phyloP scores from a whole-genome alignment of 2,329 filamentous ascomycete genomes.

The Clonostachys rosea region DNA sequence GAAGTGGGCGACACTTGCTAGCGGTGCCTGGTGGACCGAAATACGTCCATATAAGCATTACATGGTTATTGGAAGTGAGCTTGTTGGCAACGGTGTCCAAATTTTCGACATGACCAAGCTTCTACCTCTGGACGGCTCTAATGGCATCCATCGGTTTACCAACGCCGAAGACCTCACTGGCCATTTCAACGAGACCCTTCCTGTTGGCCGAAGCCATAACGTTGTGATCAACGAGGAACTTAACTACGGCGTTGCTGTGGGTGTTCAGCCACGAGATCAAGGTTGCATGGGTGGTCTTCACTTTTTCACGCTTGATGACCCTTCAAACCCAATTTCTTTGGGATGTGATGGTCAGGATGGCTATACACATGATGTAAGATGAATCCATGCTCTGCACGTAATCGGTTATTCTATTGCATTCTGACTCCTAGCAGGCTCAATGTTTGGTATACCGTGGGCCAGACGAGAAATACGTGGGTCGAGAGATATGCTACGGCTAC shows the following conservation, averaged over 20 bases:
- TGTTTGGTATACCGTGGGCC: conserved; percentile 47
- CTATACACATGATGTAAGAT: conserved; percentile 46
- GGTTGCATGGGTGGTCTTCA: conserved; percentile 25
- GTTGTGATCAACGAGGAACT: conserved; percentile 41
- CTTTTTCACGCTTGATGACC: conserved; percentile 48
- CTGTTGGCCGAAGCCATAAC: conserved; percentile 40
- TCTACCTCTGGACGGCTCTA: conserved; percentile 31
- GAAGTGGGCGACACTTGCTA: neutral
- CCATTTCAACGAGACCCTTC: conserved; percentile 17
- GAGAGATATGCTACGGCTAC: conserved; percentile 49
- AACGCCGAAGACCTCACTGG: conserved; percentile 20
- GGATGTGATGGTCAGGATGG: conserved; percentile 47
- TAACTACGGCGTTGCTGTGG: conserved; percentile 23
- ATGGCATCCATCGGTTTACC: conserved; percentile 18
- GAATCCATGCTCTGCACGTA: too few relatives aligned
- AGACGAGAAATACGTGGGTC: conserved; percentile 34
- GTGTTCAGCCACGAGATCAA: conserved; percentile 3
- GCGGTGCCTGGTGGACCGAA: conserved; percentile 21
- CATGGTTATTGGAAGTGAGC: conserved; percentile 28
- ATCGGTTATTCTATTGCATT: too few relatives aligned
- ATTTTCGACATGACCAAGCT: conserved; percentile 53
- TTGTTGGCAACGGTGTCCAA: conserved; percentile 47
- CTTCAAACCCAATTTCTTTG: conserved; percentile 41
- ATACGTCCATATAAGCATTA: conserved; percentile 24
- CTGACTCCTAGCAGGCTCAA: conserved; percentile 23